phyloP scores from a whole-genome alignment of 2,329 filamentous ascomycete species.

The Penicillium sclerotiorum region DNA sequence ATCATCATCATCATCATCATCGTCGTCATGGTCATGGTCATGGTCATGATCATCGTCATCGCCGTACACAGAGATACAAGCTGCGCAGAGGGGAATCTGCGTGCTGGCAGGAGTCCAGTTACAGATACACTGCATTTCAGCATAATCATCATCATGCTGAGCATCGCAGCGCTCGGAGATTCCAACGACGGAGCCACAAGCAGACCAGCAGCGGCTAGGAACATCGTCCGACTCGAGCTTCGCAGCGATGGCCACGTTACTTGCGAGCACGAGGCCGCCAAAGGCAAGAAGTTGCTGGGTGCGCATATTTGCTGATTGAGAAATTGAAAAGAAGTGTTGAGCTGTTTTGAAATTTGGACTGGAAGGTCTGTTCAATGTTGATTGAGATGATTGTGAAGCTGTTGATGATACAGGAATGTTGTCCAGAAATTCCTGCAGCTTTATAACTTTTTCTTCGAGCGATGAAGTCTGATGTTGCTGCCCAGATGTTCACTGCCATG shows the following conservation, averaged over 20 bases:
- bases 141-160: constrained; percentile 25
- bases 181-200: constrained; percentile 28
- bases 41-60: constrained; percentile 15
- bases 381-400: background rate
- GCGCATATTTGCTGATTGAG: constrained; percentile 22
- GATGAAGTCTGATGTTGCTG: background rate
- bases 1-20: constrained; percentile 17
- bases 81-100: constrained; percentile 34
- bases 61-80: constrained; percentile 29
- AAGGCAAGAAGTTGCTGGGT: constrained; percentile 26
- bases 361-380: background rate
- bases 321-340: background rate
- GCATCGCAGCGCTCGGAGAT: constrained; percentile 29
- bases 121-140: constrained; percentile 33
- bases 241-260: constrained; percentile 24
- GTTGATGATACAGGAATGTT: background rate
- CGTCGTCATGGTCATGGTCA: constrained; percentile 21
- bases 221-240: constrained; percentile 34
- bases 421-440: constrained; percentile 1
- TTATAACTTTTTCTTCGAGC: constrained; percentile 18
- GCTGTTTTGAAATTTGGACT: background rate
- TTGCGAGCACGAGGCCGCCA: constrained; percentile 26
- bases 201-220: constrained; percentile 30
- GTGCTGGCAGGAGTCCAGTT: constrained; percentile 28
- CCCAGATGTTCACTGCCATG: background rate